These are phyloP conservation scores for Evansstolkia leycettana DNA, from an alignment of 495 filamentous ascomycete species.

Conservation along the genomic window DNA sequence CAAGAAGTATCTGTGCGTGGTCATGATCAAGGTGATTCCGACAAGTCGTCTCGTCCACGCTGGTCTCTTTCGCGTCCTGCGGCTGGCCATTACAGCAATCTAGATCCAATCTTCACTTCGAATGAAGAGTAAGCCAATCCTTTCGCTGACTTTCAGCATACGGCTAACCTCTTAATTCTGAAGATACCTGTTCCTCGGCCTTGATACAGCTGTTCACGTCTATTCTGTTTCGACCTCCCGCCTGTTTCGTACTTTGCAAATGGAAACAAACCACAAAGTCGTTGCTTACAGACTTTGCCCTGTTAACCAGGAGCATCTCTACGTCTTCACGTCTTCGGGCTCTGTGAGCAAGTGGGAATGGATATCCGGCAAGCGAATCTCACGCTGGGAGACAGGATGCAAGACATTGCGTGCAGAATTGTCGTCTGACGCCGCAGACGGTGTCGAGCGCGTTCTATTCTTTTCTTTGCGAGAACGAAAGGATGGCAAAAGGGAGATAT, in stretches of 20 bases:
- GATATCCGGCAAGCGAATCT: constrained; percentile 42
- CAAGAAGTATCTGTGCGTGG: too few relatives aligned
- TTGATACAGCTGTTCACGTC: constrained; percentile 54
- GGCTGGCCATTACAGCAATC: constrained; percentile 31
- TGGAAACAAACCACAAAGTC: constrained; percentile 23
- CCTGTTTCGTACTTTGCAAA: constrained; percentile 47
- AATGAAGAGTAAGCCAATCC: constrained; percentile 61
- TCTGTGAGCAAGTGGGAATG: constrained; percentile 65
- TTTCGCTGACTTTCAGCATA: constrained; percentile 1
- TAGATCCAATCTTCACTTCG: constrained; percentile 64
- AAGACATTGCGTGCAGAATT: constrained; percentile 14
- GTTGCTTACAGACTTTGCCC: constrained; percentile 48
- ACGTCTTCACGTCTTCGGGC: constrained; percentile 56
- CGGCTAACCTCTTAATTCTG: constrained; percentile 15
- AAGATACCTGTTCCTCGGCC: constrained; percentile 60
- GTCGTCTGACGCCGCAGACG: constrained; percentile 4
- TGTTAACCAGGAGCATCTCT: constrained; percentile 43
- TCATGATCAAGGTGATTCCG: neutral
- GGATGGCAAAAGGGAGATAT: constrained; percentile 21
- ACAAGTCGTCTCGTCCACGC: constrained; percentile 5
- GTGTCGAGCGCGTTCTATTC: constrained; percentile 1
- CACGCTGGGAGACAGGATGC: constrained; percentile 29
- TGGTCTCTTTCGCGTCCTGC: constrained; percentile 25
- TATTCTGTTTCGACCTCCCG: constrained; percentile 74
- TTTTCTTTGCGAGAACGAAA: constrained; percentile 14